Conservation (phyloP, 140 eudicot genomes). For the Anethum foeniculum region DNA sequence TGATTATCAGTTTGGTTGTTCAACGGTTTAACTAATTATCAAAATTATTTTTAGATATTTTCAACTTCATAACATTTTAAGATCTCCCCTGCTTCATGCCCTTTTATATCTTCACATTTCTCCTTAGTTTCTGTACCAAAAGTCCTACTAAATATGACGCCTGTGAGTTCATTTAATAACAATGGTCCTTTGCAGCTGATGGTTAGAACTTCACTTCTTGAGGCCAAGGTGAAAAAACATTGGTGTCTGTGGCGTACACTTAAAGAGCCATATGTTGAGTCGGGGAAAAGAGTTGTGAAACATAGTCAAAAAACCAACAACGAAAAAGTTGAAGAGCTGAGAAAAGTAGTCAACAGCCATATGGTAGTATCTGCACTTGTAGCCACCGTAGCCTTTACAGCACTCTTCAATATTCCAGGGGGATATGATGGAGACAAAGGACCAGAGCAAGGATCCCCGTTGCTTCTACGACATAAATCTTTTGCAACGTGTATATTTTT, state of each 20-base stretch:
- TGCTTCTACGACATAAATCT: neutral
- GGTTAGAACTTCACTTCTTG: neutral
- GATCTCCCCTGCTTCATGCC: too few relatives aligned
- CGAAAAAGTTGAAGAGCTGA: neutral
- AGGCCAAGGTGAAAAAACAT: neutral
- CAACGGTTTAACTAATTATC: too few relatives aligned
- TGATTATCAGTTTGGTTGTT: too few relatives aligned
- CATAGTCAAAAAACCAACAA: neutral
- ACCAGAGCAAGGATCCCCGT: neutral
- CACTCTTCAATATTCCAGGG: neutral
- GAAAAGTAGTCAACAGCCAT: neutral
- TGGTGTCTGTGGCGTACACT: neutral
- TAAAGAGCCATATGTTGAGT: neutral
- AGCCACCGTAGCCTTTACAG: neutral
- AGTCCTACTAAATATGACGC: too few relatives aligned
- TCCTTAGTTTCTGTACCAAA: too few relatives aligned
- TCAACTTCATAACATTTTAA: too few relatives aligned
- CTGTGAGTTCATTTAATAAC: too few relatives aligned
- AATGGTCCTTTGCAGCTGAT: neutral
- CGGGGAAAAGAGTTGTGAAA: neutral
- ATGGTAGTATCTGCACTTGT: constrained; percentile 4
- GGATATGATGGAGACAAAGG: neutral
- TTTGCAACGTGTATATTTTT: neutral
- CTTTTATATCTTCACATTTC: too few relatives aligned
- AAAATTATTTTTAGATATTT: too few relatives aligned